These are phyloP conservation scores for Dinochytrium kinnereticum DNA, from an alignment of 371 early-diverging fungal species.

Conservation along the genomic window DNA sequence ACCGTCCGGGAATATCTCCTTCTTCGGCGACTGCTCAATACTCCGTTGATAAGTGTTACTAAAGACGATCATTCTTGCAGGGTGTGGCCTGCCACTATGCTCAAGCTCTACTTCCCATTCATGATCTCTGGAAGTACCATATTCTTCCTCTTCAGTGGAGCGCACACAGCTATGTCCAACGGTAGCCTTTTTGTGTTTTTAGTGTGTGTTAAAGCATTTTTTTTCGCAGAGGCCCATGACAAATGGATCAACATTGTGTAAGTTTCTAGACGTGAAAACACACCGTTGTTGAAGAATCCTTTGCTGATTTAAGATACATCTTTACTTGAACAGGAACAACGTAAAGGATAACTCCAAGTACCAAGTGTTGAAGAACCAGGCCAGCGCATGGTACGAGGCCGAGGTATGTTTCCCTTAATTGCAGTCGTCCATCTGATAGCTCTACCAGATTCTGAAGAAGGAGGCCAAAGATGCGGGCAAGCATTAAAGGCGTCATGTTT, in stretches of 20 bases:
- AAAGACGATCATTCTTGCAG: not conserved
- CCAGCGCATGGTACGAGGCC: conserved; percentile 14
- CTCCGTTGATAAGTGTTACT: no score
- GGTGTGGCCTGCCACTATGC: conserved; percentile 51
- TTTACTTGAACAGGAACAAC: conserved; percentile 19
- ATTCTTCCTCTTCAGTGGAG: conserved; percentile 49
- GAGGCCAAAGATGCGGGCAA: conserved; percentile 14
- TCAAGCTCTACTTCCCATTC: conserved; percentile 57
- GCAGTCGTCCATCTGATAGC: not conserved
- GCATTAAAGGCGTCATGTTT: not conserved
- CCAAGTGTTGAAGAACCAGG: conserved; percentile 4
- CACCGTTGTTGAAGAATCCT: not conserved
- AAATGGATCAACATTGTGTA: conserved; percentile 56
- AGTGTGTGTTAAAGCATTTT: not conserved
- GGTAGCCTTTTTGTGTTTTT: conserved; percentile 30
- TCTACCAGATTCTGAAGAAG: conserved; percentile 6
- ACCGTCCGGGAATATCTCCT: no score
- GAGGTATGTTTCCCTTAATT: not conserved
- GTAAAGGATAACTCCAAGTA: conserved; percentile 16
- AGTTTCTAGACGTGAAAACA: conserved; percentile 9
- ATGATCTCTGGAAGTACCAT: conserved; percentile 47
- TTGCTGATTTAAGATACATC: no score
- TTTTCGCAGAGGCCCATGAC: conserved; percentile 41
- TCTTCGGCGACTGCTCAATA: no score
- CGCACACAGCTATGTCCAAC: conserved; percentile 46